A percentile compares a stretch with the other conserved stretches of the same genome.
Conservation (phyloP, 148 eudicot species). For the Nepenthes mirabilis region DNA sequence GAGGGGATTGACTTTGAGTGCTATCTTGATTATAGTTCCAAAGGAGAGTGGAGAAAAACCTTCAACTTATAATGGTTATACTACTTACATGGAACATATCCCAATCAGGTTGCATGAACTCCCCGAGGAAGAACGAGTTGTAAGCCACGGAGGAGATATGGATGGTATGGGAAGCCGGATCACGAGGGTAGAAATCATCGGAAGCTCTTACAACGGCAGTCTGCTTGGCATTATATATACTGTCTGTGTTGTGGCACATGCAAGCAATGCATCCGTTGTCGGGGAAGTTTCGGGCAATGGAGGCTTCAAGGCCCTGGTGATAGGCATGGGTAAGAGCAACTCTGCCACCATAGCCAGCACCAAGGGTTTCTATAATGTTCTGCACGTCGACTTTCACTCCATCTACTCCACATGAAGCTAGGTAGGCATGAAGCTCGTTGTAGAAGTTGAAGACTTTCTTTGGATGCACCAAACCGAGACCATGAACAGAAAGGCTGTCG, state of each 20-base stretch:
- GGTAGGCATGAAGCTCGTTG: constrained; percentile 95
- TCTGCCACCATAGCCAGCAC: constrained; percentile 94
- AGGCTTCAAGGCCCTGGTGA: constrained; percentile 73
- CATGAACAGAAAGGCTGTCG: constrained; percentile 84
- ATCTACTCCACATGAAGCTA: constrained; percentile 89
- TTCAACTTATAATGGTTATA: neutral
- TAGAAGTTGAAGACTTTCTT: constrained; percentile 83
- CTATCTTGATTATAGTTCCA: too few relatives aligned
- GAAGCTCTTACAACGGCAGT: constrained; percentile 85
- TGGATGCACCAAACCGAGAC: constrained; percentile 86
- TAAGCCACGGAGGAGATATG: constrained; percentile 86
- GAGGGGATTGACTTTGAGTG: too few relatives aligned
- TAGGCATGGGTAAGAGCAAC: constrained; percentile 76
- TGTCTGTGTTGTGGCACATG: constrained; percentile 92
- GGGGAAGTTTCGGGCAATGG: constrained; percentile 59
- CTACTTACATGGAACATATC: constrained; percentile 93
- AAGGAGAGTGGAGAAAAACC: neutral
- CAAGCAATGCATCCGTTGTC: constrained; percentile 92
- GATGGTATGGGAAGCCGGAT: constrained; percentile 95
- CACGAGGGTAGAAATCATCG: constrained; percentile 84
- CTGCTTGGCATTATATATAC: constrained; percentile 62
- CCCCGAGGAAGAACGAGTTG: constrained; percentile 85
- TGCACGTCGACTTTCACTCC: constrained; percentile 99
- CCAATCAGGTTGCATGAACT: constrained; percentile 97
- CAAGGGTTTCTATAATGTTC: constrained; percentile 88